phyloP scores from a whole-genome alignment of 1,139 yeast species.

The Insectozyma bohioensis region DNA sequence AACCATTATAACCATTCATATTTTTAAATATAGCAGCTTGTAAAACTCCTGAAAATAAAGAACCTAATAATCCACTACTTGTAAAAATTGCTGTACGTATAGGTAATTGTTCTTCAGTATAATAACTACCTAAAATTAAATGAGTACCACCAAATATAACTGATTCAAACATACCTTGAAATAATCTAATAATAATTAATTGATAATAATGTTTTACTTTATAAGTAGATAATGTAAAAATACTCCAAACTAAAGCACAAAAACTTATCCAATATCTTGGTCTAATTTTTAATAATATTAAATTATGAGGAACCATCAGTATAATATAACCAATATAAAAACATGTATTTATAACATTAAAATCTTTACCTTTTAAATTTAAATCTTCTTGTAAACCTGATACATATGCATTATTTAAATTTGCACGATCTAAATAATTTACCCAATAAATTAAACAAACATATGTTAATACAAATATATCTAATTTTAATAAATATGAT shows the following conservation, averaged over 20 bases:
- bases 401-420: constrained; percentile 57
- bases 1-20: constrained; percentile 38
- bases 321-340: constrained; percentile 62
- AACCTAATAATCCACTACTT: constrained; percentile 64
- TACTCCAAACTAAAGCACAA: constrained; percentile 56
- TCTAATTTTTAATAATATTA: constrained; percentile 48
- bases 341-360: constrained; percentile 51
- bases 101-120: constrained; percentile 3
- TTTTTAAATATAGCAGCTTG: constrained; percentile 41
- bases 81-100: constrained; percentile 48
- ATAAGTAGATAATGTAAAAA: constrained; percentile 51
- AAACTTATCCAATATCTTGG: constrained; percentile 57
- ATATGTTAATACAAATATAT: constrained; percentile 55
- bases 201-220: constrained; percentile 43
- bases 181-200: constrained; percentile 51
- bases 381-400: constrained; percentile 60
- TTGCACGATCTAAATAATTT: constrained; percentile 46
- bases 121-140: constrained; percentile 27
- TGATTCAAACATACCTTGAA: constrained; percentile 55
- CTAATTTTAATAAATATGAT: constrained; percentile 47
- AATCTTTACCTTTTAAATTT: constrained; percentile 47
- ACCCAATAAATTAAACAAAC: constrained; percentile 58
- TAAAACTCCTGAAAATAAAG: constrained; percentile 80
- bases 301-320: constrained; percentile 57
- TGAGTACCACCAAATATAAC: constrained; percentile 56